Conservation (phyloP, 2,329 filamentous ascomycete species). For the Ascochyta koolunga region DNA sequence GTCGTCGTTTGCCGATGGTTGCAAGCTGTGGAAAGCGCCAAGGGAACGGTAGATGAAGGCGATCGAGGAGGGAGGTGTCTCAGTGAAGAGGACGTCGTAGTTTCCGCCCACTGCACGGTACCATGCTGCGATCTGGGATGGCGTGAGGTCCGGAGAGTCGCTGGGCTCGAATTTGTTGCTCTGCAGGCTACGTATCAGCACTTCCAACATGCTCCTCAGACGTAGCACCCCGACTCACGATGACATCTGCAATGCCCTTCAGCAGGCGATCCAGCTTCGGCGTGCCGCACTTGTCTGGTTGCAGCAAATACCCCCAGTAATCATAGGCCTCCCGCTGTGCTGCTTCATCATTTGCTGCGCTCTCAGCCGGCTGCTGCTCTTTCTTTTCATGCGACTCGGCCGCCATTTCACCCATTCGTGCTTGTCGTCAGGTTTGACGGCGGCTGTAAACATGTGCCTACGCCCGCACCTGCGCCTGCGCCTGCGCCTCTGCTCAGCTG, state of each 20-base stretch:
- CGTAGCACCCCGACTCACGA: slow-evolving; percentile 44
- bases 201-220: neutral
- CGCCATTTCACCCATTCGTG: slow-evolving; percentile 33
- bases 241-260: slow-evolving; percentile 54
- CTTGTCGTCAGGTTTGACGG: slow-evolving; percentile 3
- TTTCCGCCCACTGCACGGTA: slow-evolving; percentile 55
- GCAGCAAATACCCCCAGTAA: slow-evolving; percentile 59
- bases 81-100: slow-evolving; percentile 72
- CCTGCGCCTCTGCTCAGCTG: slow-evolving; percentile 8
- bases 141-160: slow-evolving; percentile 55
- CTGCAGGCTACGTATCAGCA: slow-evolving; percentile 36
- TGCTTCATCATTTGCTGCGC: slow-evolving; percentile 33
- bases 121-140: slow-evolving; percentile 56
- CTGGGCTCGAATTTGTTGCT: slow-evolving; percentile 52
- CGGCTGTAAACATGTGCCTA: slow-evolving; percentile 15
- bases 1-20: slow-evolving; percentile 68
- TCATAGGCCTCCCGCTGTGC: slow-evolving; percentile 52
- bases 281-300: slow-evolving; percentile 58
- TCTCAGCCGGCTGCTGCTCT: slow-evolving; percentile 27
- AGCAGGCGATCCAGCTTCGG: slow-evolving; percentile 54
- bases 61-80: slow-evolving; percentile 74
- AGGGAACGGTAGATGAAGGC: slow-evolving; percentile 92
- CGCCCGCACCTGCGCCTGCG: neutral
- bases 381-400: slow-evolving; percentile 32
- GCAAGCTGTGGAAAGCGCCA: slow-evolving; percentile 86